Percentiles rank a stretch among this genome's conserved stretches.
Evolutionary conservation across 2,329 filamentous ascomycete species (phyloP).

Genomic region (Phialemoniopsis sp.): DNA sequence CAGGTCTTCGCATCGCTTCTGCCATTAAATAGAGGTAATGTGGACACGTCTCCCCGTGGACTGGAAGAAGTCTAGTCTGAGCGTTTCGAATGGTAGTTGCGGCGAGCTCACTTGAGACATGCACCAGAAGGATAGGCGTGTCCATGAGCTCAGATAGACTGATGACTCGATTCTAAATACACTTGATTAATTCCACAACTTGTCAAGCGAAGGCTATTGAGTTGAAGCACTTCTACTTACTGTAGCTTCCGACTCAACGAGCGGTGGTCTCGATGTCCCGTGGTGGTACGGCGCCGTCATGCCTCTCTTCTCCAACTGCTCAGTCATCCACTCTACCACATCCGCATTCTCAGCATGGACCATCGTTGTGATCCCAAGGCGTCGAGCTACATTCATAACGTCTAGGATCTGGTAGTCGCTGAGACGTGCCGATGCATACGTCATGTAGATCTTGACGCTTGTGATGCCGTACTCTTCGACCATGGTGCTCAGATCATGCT

Average conservation of each 20-base stretch:
- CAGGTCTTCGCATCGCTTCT: conserved; percentile 48
- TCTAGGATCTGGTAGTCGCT: no score
- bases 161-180: no score
- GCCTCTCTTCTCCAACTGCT: no score
- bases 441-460: not conserved
- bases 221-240: no score
- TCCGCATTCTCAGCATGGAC: conserved; percentile 51
- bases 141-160: conserved; percentile 43
- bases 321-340: conserved; percentile 51
- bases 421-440: no score
- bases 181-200: no score
- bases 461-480: not conserved
- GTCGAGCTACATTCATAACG: no score
- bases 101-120: conserved; percentile 43
- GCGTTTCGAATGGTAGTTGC: conserved; percentile 40
- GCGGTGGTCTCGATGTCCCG: no score
- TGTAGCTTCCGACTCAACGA: no score
- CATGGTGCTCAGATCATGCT: conserved; percentile 39
- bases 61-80: conserved; percentile 40
- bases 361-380: conserved; percentile 44
- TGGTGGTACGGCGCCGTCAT: no score
- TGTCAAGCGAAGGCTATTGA: no score
- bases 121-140: conserved; percentile 48
- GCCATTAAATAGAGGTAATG: conserved; percentile 52
- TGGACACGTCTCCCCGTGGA: conserved; percentile 52